Evolutionary conservation across 306 rosid genomes (phyloP).

Genomic region (Gillenia trifoliata): DNA sequence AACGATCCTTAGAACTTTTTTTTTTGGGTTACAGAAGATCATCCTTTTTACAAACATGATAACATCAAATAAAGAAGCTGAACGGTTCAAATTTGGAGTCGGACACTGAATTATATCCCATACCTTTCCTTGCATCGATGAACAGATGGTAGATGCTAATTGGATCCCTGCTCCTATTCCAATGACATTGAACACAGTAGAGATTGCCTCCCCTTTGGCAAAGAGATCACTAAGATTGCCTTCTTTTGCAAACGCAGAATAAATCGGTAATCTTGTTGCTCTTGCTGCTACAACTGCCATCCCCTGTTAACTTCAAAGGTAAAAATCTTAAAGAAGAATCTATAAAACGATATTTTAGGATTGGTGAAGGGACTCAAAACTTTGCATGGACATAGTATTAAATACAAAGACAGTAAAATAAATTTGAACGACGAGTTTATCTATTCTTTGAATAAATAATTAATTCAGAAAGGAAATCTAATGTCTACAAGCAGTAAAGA

Average conservation of each 20-base stretch:
- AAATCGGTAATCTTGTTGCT: conserved; percentile 98
- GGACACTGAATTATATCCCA: neutral
- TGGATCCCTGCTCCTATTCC: conserved; percentile 92
- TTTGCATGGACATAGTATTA: neutral
- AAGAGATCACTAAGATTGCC: conserved; percentile 97
- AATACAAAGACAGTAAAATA: neutral
- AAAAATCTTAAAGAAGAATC: conserved; percentile 8
- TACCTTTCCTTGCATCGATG: conserved; percentile 95
- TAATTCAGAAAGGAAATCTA: neutral
- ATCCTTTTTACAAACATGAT: neutral
- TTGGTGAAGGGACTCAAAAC: neutral
- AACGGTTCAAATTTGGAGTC: neutral
- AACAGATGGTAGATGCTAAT: conserved; percentile 87
- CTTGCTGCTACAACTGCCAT: conserved; percentile 99
- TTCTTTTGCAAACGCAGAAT: conserved; percentile 96
- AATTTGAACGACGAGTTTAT: neutral
- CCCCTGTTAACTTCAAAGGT: conserved; percentile 50
- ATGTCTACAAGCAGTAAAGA: neutral
- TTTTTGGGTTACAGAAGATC: too few relatives aligned
- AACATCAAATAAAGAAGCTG: neutral
- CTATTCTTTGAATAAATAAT: neutral
- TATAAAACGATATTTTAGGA: neutral
- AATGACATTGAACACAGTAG: conserved; percentile 84
- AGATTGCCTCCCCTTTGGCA: conserved; percentile 99
- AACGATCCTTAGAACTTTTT: conserved; percentile 26